Evolutionary conservation across 768 basidiomycete genomes (phyloP).

Genomic region (Lactarius pseudohatsudake): DNA sequence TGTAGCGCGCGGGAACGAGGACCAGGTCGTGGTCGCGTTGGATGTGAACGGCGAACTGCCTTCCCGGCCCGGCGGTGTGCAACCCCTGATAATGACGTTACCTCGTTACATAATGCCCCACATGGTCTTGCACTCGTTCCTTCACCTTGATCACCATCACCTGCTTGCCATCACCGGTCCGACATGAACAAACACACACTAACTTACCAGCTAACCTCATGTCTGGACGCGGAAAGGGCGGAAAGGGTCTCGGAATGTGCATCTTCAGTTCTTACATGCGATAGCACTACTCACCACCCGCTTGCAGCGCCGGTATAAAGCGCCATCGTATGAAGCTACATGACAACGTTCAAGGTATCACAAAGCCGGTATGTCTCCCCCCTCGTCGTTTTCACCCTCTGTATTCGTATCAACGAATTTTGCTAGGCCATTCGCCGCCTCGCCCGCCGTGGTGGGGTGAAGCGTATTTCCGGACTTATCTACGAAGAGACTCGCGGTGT

Average conservation of each 20-base stretch:
- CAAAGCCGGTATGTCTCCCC: conserved; percentile 38
- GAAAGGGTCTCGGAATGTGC: conserved; percentile 47
- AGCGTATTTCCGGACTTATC: conserved; percentile 58
- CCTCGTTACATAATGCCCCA: neutral
- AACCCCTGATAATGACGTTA: neutral
- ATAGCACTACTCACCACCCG: conserved; percentile 2
- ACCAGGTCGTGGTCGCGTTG: neutral
- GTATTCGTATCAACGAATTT: conserved; percentile 18
- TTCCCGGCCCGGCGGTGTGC: neutral
- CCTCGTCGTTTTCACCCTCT: conserved; percentile 12
- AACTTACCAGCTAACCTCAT: conserved; percentile 28
- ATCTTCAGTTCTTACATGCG: neutral
- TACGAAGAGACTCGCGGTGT: conserved; percentile 69
- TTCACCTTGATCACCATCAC: too few species aligned
- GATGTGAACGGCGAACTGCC: neutral
- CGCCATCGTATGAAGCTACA: conserved; percentile 50
- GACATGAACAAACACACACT: neutral
- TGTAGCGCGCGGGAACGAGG: neutral
- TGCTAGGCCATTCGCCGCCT: conserved; percentile 49
- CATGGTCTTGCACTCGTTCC: too few species aligned
- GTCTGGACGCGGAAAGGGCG: conserved; percentile 52
- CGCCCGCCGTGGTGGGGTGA: conserved; percentile 65
- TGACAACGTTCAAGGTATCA: conserved; percentile 53
- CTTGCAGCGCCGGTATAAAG: conserved; percentile 41
- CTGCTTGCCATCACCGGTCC: too few species aligned